Percentiles rank a stretch among this genome's conserved stretches.
Evolutionary conservation across 495 filamentous ascomycete species (phyloP).

Genomic region (Lineolata rhizophorae): DNA sequence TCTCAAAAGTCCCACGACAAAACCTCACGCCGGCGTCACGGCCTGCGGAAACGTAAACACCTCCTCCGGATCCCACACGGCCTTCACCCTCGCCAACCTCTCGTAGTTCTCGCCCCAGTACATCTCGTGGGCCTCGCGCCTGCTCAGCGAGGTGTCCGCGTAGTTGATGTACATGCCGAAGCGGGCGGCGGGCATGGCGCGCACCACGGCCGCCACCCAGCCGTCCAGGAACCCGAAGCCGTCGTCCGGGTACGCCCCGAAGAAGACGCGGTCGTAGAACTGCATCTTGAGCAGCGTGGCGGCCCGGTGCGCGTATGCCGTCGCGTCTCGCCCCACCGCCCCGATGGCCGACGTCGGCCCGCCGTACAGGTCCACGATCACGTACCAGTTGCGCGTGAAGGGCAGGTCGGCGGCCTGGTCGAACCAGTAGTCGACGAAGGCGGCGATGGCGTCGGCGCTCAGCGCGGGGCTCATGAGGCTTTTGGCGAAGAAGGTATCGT

Average conservation of each 20-base stretch:
- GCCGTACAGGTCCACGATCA: conserved; percentile 33
- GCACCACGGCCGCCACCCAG: conserved; percentile 12
- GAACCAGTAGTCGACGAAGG: conserved; percentile 25
- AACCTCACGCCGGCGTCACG: too few species aligned
- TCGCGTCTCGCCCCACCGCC: conserved; percentile 19
- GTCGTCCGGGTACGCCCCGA: conserved; percentile 14
- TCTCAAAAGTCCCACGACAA: too few species aligned
- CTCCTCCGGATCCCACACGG: conserved; percentile 27
- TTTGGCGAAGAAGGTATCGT: conserved; percentile 31
- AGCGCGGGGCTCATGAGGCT: conserved; percentile 21
- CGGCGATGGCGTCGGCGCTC: conserved; percentile 15
- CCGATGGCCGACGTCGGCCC: conserved; percentile 26
- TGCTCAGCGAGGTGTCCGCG: conserved; percentile 35
- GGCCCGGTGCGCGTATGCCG: conserved; percentile 34
- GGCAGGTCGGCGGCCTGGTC: neutral
- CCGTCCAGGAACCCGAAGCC: conserved; percentile 25
- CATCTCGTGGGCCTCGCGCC: conserved; percentile 23
- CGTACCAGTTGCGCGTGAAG: conserved; percentile 23
- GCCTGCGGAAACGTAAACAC: conserved; percentile 46
- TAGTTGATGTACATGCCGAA: conserved; percentile 44
- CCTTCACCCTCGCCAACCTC: conserved; percentile 28
- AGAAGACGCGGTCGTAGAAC: conserved; percentile 23
- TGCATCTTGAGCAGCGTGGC: conserved; percentile 36
- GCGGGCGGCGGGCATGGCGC: conserved; percentile 11
- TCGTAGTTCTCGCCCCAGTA: conserved; percentile 33